phyloP scores from a whole-genome alignment of 2,329 filamentous ascomycete genomes.

The Colletotrichum cordylinicola region DNA sequence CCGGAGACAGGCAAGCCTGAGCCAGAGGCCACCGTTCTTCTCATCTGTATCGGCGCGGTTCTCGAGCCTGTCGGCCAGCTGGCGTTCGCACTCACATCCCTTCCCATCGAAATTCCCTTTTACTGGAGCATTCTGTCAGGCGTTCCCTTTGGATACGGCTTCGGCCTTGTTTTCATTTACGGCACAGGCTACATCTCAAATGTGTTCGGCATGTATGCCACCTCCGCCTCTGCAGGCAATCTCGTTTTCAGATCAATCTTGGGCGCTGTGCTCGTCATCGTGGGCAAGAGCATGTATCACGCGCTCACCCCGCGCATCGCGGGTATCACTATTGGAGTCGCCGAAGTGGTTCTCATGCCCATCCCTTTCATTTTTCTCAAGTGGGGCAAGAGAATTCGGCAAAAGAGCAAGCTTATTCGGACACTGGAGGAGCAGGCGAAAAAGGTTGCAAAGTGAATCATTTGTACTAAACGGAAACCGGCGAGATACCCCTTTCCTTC shows the following conservation, averaged over 20 bases:
- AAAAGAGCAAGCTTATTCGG: conserved; percentile 19
- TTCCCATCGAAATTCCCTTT: conserved; percentile 64
- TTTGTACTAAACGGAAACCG: background rate
- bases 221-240: conserved; percentile 68
- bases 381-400: conserved; percentile 27
- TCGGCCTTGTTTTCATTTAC: conserved; percentile 70
- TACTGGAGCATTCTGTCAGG: conserved; percentile 66
- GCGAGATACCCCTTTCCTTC: conserved; percentile 17
- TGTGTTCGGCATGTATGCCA: conserved; percentile 70
- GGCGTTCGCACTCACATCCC: conserved; percentile 70
- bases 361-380: conserved; percentile 67
- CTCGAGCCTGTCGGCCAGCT: conserved; percentile 64
- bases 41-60: conserved; percentile 67
- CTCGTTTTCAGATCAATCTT: conserved; percentile 63
- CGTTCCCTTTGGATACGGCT: conserved; percentile 68
- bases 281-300: conserved; percentile 63
- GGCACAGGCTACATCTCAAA: conserved; percentile 67
- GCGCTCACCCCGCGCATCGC: conserved; percentile 66
- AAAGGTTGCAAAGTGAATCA: background rate
- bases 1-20: conserved; percentile 62
- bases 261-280: conserved; percentile 65
- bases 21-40: conserved; percentile 68
- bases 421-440: conserved; percentile 20
- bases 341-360: conserved; percentile 59
- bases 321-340: conserved; percentile 43